Percentiles rank a stretch among this genome's conserved stretches.
Evolutionary conservation across 2,329 filamentous ascomycete species (phyloP).

Genomic region (Phialophora expanda): DNA sequence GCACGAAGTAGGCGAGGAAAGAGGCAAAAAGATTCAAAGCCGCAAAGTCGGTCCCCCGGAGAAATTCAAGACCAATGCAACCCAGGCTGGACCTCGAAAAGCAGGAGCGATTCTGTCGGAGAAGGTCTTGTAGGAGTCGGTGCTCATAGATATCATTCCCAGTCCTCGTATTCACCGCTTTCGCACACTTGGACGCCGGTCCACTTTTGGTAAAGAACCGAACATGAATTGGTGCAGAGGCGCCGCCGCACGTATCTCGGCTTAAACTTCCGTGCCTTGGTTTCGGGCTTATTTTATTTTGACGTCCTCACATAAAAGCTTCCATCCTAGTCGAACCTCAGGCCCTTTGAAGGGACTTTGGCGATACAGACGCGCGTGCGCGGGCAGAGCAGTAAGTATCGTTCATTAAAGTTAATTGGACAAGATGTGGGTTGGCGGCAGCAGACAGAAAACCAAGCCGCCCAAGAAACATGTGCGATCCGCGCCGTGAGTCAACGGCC

Average conservation of each 20-base stretch:
- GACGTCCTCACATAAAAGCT: neutral
- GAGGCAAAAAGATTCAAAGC: neutral
- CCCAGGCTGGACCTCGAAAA: neutral
- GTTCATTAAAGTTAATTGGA: neutral
- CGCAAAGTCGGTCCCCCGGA: neutral
- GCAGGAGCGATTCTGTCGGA: neutral
- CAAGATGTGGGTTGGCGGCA: too few relatives aligned
- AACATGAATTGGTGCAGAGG: neutral
- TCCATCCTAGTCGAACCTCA: neutral
- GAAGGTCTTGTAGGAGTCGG: neutral
- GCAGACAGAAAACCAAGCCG: neutral
- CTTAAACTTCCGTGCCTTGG: neutral
- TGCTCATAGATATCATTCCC: too few relatives aligned
- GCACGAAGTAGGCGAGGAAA: neutral
- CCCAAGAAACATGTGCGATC: neutral
- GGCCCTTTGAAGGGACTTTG: neutral
- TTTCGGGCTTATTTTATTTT: slow-evolving; percentile 5
- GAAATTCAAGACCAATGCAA: neutral
- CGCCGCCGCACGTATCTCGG: neutral
- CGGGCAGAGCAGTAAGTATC: neutral
- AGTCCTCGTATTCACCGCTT: neutral
- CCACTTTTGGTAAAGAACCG: neutral
- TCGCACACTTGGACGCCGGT: neutral
- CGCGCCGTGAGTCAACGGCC: too few relatives aligned
- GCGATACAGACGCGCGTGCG: too few relatives aligned